Base-by-base conservation (phyloP, 345 rosid genomes). In the Ceriops zippeliana region DNA sequence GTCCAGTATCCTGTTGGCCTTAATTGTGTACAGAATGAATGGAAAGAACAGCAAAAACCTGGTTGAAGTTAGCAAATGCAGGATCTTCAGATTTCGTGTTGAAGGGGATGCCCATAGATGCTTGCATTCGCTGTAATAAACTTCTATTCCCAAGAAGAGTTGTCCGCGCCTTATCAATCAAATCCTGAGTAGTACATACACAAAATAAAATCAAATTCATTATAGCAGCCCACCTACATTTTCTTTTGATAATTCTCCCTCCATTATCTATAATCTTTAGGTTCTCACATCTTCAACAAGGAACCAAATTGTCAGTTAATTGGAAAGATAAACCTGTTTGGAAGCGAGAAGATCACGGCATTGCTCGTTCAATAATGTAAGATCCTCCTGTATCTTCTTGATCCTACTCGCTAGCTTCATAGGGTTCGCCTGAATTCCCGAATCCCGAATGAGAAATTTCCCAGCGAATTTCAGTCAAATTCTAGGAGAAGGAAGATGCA, bases 261-360 rank as follows among this genome's bases (percentile, higher is more conserved):
- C 1, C 35, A 32, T 6, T 28, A 28, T 32, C 35, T 32, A 5
- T 32, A 32, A 32, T 32, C 35, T 32, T 32, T 32, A 32, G 35
- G 35, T 32, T 32, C 35, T 32, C 30, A 28, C 35, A 32, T 32
- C 35, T 5, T 32, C 24, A 11, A 53, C 10, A 24, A n/a, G 8
- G 13, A 53, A 8, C 42, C 42, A 9, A 37, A 37, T 8, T 7
- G 38, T 35, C 38, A 35, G 38, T 6, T 8, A 37, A 37, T 37
- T 1, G 42, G 13, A 38, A 38, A 38, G 46, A 31, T 31, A 20
- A 56, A 93, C 98, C 96, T 93, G 97, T 67, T 93, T 93, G 62
- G 96, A 96, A 0, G 89, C 83, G 27, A 93, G 82, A 60, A 93
- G 96, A 70, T 88, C 88, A 6, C 84, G 87, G 80, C 97, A 93